Base-by-base conservation (phyloP, 495 filamentous ascomycete species). In the Polyplosphaeria fusca region DNA sequence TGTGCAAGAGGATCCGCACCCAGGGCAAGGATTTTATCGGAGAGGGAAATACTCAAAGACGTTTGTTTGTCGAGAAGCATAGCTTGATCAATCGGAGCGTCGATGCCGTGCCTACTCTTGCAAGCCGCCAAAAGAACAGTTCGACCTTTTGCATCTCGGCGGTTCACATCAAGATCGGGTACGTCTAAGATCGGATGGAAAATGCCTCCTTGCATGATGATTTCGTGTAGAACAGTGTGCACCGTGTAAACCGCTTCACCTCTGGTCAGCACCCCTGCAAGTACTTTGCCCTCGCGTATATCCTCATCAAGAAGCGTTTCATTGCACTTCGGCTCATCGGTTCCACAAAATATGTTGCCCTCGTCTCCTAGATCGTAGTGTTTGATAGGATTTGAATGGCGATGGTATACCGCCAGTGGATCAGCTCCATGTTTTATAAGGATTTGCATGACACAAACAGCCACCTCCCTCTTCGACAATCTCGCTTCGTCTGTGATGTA, bases 201-300 rank as follows among this genome's bases (percentile, higher is more conserved):
- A n/a, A 35, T 7, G 7, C 13, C 5, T 19, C 20, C 30, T 24
- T 16, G 24, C 35, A 16, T 18, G 35, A 52, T 3, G 9, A 43
- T n/a, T 12, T 53, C 14, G 26, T 53, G 37, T 5, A 53, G 50
- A 23, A 46, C 13, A 35, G 30, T 35, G 22, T 26, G n/a, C n/a
- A n/a, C 22, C 25, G 12, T 12, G 9, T 39, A 18, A 18, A 18
- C 18, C 3, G 25, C 32, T 2, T 43, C 39, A 4, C 9, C 23
- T n/a, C 5, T 12, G 12, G 16, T 22, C 7, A 14, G 5, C 19
- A 40, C 16, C 4, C 9, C 23, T 23, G 23, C 23, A 12, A 12
- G 13, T 47, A 47, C 23, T 26, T 47, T 11, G 23, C 5, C 11
- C 12, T 26, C 11, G 18, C 43, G 23, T n/a, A n/a, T n/a, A n/a